Evolutionary conservation across 148 eudicot genomes (phyloP).

Genomic region (Chenopodium album): DNA sequence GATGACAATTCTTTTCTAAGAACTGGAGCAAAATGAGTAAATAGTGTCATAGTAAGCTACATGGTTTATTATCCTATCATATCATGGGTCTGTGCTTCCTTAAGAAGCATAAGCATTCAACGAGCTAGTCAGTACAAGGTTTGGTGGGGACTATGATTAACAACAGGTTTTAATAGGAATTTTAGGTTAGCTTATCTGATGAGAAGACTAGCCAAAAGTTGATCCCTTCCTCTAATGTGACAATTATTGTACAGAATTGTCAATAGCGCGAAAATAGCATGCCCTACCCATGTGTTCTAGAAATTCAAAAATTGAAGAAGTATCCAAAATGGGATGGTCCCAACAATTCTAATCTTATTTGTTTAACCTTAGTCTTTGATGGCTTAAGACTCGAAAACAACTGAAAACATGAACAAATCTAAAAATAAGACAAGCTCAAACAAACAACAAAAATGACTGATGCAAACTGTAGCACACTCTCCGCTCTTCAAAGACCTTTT

Average conservation of each 20-base stretch:
- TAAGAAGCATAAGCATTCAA: neutral
- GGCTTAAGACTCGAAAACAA: slow-evolving; percentile 1
- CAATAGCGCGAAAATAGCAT: slow-evolving; percentile 17
- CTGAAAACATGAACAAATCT: slow-evolving; percentile 14
- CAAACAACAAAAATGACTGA: slow-evolving; percentile 7
- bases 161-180: neutral
- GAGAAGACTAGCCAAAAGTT: neutral
- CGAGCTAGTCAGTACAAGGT: neutral
- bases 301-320: slow-evolving; percentile 10
- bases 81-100: slow-evolving; percentile 8
- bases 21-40: slow-evolving; percentile 23
- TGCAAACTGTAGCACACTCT: neutral
- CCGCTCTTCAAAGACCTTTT: no score
- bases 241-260: slow-evolving; percentile 12
- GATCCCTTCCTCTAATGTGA: slow-evolving; percentile 14
- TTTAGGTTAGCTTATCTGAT: slow-evolving; percentile 1
- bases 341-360: slow-evolving; percentile 9
- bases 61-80: slow-evolving; percentile 11
- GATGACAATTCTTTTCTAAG: slow-evolving; percentile 16
- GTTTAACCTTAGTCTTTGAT: slow-evolving; percentile 1
- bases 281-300: slow-evolving; percentile 20
- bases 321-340: slow-evolving; percentile 28
- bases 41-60: slow-evolving; percentile 18
- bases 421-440: slow-evolving; percentile 17
- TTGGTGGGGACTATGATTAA: neutral